Percentiles rank a stretch among this genome's conserved stretches.
Conservation (phyloP, 768 basidiomycete species). For the Tulasnella sp. region DNA sequence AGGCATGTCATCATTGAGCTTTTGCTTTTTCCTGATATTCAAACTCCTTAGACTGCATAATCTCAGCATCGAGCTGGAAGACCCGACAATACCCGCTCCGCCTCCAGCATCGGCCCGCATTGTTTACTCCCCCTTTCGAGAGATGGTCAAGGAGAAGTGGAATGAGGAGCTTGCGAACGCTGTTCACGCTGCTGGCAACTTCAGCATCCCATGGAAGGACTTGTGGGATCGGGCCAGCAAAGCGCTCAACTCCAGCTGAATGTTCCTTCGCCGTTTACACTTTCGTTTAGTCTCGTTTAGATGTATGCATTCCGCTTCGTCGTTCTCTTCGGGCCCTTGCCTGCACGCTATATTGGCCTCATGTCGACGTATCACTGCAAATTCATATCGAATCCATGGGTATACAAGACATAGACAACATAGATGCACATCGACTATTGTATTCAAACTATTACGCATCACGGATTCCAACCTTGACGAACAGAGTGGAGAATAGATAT, state of each 20-base stretch:
- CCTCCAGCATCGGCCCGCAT: slow-evolving; percentile 15
- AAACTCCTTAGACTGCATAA: slow-evolving; percentile 11
- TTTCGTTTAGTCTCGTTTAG: neutral
- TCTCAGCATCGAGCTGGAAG: slow-evolving; percentile 11
- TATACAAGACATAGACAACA: neutral
- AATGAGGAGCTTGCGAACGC: slow-evolving; percentile 17
- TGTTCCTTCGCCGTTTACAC: neutral
- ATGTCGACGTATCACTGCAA: neutral
- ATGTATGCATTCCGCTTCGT: neutral
- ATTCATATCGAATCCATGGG: neutral
- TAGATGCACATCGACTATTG: neutral
- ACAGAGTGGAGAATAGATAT: slow-evolving; percentile 90
- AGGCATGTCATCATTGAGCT: neutral
- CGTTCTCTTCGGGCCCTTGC: neutral
- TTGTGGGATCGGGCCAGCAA: slow-evolving; percentile 8
- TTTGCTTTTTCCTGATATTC: neutral
- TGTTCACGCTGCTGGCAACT: neutral
- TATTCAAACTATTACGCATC: slow-evolving; percentile 32
- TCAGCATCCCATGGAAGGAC: slow-evolving; percentile 11
- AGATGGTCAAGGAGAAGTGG: slow-evolving; percentile 25
- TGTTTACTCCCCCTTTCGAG: slow-evolving; percentile 19
- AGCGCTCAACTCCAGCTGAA: neutral
- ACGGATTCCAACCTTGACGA: slow-evolving; percentile 61
- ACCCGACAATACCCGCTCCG: slow-evolving; percentile 5
- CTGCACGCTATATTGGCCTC: neutral